phyloP scores from a whole-genome alignment of 1,284 basidiomycete species.

The Tylopilus sp. region DNA sequence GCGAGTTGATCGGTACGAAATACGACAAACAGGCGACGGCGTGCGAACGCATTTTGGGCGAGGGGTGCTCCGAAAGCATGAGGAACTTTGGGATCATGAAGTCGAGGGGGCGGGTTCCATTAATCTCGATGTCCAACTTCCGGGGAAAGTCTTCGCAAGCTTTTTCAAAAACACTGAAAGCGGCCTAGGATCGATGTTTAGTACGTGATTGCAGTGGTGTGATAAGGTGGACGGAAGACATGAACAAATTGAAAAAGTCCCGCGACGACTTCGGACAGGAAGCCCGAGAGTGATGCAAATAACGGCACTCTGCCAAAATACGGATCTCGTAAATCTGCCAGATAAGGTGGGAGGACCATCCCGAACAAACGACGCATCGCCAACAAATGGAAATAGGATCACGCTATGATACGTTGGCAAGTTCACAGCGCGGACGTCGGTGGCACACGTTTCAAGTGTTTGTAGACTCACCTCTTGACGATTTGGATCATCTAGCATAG shows the following conservation, averaged over 20 bases:
- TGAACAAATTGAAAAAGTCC: not conserved
- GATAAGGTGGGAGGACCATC: not conserved
- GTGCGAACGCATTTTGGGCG: slow-evolving; percentile 87
- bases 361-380: slow-evolving; percentile 12
- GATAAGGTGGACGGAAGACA: slow-evolving; percentile 3
- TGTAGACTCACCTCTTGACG: slow-evolving; percentile 74
- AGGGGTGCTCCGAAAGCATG: slow-evolving; percentile 76
- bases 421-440: not conserved
- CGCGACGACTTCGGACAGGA: slow-evolving; percentile 5
- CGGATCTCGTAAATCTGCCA: slow-evolving; percentile 6
- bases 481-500: slow-evolving; percentile 72
- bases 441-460: not conserved
- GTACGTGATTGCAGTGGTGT: slow-evolving; percentile 14
- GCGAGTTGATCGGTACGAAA: slow-evolving; percentile 82
- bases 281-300: slow-evolving; percentile 1
- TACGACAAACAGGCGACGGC: slow-evolving; percentile 93
- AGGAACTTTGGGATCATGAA: slow-evolving; percentile 97
- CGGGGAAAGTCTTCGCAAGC: slow-evolving; percentile 96
- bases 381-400: not conserved
- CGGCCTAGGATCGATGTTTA: slow-evolving; percentile 56
- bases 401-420: slow-evolving; percentile 1
- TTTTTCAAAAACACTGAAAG: slow-evolving; percentile 93
- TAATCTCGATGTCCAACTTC: slow-evolving; percentile 91
- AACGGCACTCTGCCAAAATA: slow-evolving; percentile 7
- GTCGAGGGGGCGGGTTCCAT: slow-evolving; percentile 83